Percentiles rank a stretch among this genome's conserved stretches.
These are phyloP conservation scores for Westerdykella sp. DNA, from an alignment of 2,329 filamentous ascomycete species.

Conservation along the genomic window DNA sequence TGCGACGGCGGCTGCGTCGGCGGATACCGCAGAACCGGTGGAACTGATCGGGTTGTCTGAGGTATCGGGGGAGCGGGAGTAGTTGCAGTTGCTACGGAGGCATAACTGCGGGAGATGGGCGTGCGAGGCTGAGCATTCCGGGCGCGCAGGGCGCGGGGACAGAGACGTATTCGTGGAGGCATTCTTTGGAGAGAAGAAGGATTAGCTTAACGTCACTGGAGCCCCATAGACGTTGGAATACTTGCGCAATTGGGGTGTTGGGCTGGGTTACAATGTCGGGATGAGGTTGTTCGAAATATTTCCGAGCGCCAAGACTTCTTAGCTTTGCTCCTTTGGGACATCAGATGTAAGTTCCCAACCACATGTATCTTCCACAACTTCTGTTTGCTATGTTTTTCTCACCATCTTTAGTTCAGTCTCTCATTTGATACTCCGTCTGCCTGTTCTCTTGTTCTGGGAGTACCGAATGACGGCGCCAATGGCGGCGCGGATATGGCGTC, in stretches of 20 bases:
- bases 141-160: slow-evolving; percentile 25
- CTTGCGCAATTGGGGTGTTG: slow-evolving; percentile 17
- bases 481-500: slow-evolving; percentile 21
- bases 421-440: neutral
- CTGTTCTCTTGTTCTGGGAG: neutral
- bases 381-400: neutral
- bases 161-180: slow-evolving; percentile 36
- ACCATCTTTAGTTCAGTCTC: neutral
- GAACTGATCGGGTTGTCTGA: slow-evolving; percentile 41
- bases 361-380: neutral
- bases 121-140: slow-evolving; percentile 14
- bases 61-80: slow-evolving; percentile 50
- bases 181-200: slow-evolving; percentile 14
- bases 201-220: slow-evolving; percentile 1
- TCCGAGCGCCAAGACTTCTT: slow-evolving; percentile 5
- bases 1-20: slow-evolving; percentile 79
- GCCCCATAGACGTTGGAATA: neutral
- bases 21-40: slow-evolving; percentile 48
- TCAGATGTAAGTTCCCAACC: too few species aligned
- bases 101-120: slow-evolving; percentile 42
- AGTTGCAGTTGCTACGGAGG: slow-evolving; percentile 46
- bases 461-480: slow-evolving; percentile 17
- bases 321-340: neutral
- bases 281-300: slow-evolving; percentile 22
- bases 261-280: neutral